These are phyloP conservation scores for Telfairia occidentalis DNA, from an alignment of 331 rosid species.

Conservation along the genomic window DNA sequence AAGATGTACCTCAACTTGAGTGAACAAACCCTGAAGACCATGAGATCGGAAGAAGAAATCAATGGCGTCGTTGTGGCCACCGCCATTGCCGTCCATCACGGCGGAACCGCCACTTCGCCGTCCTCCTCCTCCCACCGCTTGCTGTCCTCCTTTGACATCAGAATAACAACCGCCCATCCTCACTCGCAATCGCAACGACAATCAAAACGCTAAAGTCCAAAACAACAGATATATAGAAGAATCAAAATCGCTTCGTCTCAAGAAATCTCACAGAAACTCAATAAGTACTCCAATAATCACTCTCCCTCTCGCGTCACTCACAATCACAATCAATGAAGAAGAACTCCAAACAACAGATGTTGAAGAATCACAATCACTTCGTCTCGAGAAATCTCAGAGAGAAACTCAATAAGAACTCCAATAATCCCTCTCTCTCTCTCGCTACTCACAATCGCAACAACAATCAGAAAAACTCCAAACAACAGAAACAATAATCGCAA, in stretches of 20 bases:
- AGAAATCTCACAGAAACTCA: neutral
- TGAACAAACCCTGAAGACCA: constrained; percentile 29
- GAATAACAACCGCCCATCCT: constrained; percentile 68
- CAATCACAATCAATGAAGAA: neutral
- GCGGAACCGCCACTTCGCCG: constrained; percentile 1
- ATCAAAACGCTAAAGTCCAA: too few species aligned
- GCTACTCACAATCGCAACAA: too few species aligned
- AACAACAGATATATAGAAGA: too few species aligned
- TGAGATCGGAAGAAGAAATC: constrained; percentile 42
- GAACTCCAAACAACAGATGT: too few species aligned
- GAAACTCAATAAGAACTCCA: too few species aligned
- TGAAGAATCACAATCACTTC: too few species aligned
- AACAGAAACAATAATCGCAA: too few species aligned
- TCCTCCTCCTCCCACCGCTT: constrained; percentile 45
- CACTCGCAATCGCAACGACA: neutral
- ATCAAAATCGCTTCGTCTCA: neutral
- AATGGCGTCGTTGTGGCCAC: constrained; percentile 49
- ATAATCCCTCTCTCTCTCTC: too few species aligned
- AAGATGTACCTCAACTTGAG: constrained; percentile 40
- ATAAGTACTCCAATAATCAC: neutral
- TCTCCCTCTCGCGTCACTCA: neutral
- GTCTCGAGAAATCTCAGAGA: too few species aligned
- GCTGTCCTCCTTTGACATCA: constrained; percentile 50
- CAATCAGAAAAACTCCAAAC: too few species aligned
- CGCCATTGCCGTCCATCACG: neutral